phyloP scores from a whole-genome alignment of 257 asterid genomes.

The Capsicum chinense region DNA sequence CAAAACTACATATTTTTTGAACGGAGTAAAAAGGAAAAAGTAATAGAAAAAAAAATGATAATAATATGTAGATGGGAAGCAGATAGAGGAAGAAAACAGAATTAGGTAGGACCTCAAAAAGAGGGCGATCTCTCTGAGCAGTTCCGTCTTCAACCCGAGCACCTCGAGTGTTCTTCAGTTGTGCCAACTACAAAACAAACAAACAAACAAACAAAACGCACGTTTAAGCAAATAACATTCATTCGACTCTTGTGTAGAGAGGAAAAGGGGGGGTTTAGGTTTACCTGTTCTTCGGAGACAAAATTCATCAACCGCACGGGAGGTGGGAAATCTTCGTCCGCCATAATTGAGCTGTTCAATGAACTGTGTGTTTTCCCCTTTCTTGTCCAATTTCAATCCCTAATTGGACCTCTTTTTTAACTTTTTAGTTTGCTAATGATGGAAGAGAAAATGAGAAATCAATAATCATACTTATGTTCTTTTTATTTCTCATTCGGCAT shows the following conservation, averaged over 20 bases:
- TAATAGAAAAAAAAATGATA: too few relatives aligned
- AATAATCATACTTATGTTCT: too few relatives aligned
- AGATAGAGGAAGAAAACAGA: background rate
- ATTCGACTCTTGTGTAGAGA: background rate
- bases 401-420: background rate
- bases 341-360: conserved; percentile 30
- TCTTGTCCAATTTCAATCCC: conserved; percentile 24
- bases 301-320: conserved; percentile 79
- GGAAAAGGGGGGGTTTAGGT: background rate
- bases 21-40: too few relatives aligned
- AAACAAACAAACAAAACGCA: background rate
- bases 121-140: conserved; percentile 94
- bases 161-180: conserved; percentile 75
- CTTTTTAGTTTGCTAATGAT: too few relatives aligned
- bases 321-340: conserved; percentile 61
- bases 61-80: background rate
- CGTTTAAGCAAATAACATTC: background rate
- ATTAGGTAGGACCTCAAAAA: conserved; percentile 67
- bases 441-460: too few relatives aligned
- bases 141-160: conserved; percentile 95
- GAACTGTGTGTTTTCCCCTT: background rate
- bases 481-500: too few relatives aligned
- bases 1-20: too few relatives aligned
- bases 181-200: conserved; percentile 67
- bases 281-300: conserved; percentile 93